A percentile compares a stretch with the other conserved stretches of the same genome.
phyloP scores from a whole-genome alignment of 2,329 filamentous ascomycete species.

The Penicillium sp. region DNA sequence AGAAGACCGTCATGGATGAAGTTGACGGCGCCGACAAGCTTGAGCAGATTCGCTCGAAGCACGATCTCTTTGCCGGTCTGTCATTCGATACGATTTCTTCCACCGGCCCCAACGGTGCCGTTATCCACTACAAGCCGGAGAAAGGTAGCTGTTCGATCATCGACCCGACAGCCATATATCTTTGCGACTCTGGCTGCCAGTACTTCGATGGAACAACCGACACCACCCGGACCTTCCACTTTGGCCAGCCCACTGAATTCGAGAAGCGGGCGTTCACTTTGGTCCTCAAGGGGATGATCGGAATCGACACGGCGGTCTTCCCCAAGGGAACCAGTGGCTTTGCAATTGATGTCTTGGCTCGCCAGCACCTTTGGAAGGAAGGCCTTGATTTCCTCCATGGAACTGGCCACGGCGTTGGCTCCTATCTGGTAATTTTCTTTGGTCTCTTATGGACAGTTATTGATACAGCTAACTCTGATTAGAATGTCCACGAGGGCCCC shows the following conservation, averaged over 20 bases:
- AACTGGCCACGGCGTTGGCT: constrained; percentile 92
- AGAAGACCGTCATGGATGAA: constrained; percentile 73
- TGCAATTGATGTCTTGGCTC: constrained; percentile 78
- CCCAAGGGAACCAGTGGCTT: constrained; percentile 94
- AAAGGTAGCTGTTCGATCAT: constrained; percentile 74
- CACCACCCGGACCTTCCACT: constrained; percentile 88
- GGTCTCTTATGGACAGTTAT: neutral
- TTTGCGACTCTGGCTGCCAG: constrained; percentile 97
- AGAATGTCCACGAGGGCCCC: constrained; percentile 93
- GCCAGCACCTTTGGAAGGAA: constrained; percentile 87
- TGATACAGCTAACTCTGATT: constrained; percentile 14
- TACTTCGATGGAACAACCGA: constrained; percentile 95
- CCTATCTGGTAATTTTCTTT: constrained; percentile 58
- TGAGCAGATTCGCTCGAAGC: constrained; percentile 56
- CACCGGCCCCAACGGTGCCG: constrained; percentile 82
- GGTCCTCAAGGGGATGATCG: constrained; percentile 90
- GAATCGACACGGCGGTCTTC: constrained; percentile 77
- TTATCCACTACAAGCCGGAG: constrained; percentile 94
- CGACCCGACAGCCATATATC: constrained; percentile 78
- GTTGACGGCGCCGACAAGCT: constrained; percentile 89
- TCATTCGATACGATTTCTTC: constrained; percentile 97
- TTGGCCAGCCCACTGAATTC: constrained; percentile 73
- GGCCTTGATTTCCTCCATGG: constrained; percentile 94
- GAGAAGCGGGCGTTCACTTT: constrained; percentile 89
- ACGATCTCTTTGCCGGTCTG: constrained; percentile 75